phyloP scores from a whole-genome alignment of 371 early-diverging fungal genomes.

The Rhizopus stolonifer region DNA sequence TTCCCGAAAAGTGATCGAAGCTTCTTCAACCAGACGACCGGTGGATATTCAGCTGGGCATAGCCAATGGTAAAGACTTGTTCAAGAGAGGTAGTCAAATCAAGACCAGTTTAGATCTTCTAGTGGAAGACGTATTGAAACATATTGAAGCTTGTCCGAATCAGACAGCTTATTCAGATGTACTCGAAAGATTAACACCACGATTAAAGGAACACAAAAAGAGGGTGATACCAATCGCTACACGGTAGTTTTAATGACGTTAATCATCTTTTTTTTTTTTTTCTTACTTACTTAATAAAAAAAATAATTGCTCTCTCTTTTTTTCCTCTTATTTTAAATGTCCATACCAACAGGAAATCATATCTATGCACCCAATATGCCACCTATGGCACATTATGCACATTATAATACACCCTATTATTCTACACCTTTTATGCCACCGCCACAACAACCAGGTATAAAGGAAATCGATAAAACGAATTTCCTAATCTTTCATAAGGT shows the following conservation, averaged over 20 bases:
- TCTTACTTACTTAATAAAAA: neutral
- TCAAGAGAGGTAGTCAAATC: neutral
- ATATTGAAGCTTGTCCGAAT: slow-evolving; percentile 30
- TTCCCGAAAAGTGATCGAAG: slow-evolving; percentile 20
- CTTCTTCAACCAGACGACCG: slow-evolving; percentile 19
- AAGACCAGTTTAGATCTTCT: slow-evolving; percentile 11
- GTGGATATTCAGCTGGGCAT: slow-evolving; percentile 33
- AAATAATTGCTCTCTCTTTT: slow-evolving; percentile 6
- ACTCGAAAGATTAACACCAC: slow-evolving; percentile 21
- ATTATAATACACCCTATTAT: no score
- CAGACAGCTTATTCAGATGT: slow-evolving; percentile 24
- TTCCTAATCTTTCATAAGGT: neutral
- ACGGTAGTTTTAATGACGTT: slow-evolving; percentile 2
- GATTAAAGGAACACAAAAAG: slow-evolving; percentile 14
- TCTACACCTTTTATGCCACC: slow-evolving; percentile 9
- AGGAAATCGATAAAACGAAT: no score
- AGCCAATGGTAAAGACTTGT: slow-evolving; percentile 19
- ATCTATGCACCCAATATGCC: slow-evolving; percentile 14
- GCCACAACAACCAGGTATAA: slow-evolving; percentile 15
- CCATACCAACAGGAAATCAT: slow-evolving; percentile 8
- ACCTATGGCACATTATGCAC: slow-evolving; percentile 17
- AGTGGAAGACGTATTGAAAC: slow-evolving; percentile 24
- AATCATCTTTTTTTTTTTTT: slow-evolving; percentile 1
- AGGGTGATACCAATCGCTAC: neutral
- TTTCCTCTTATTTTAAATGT: slow-evolving; percentile 6